phyloP scores from a whole-genome alignment of 495 filamentous ascomycete species.

The Amniculicola lignicola region DNA sequence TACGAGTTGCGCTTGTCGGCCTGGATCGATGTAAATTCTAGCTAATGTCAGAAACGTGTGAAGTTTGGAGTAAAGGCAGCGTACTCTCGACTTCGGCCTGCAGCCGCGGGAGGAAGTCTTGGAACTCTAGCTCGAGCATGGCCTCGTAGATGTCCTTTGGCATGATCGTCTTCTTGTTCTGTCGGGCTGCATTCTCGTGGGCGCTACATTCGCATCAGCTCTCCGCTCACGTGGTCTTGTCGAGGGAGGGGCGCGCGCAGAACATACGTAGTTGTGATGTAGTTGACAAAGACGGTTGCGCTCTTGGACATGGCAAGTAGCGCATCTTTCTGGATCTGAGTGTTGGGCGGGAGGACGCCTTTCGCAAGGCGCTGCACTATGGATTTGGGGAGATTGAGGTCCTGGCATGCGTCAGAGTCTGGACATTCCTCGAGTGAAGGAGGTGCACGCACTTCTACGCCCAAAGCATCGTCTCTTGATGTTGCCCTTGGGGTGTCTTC shows the following conservation, averaged over 20 bases:
- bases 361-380: slow-evolving; percentile 91
- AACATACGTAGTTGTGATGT: slow-evolving; percentile 77
- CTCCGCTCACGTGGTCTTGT: neutral
- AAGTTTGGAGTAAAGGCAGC: no score
- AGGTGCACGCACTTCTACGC: slow-evolving; percentile 37
- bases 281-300: slow-evolving; percentile 91
- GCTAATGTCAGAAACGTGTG: no score
- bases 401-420: slow-evolving; percentile 50
- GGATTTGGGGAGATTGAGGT: slow-evolving; percentile 88
- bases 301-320: slow-evolving; percentile 87
- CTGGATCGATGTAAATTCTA: slow-evolving; percentile 61
- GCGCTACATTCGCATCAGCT: slow-evolving; percentile 51
- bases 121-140: slow-evolving; percentile 78
- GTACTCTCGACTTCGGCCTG: slow-evolving; percentile 62
- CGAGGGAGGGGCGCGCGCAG: neutral
- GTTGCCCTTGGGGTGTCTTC: slow-evolving; percentile 28
- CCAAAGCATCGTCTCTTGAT: slow-evolving; percentile 34
- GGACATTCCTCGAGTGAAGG: neutral
- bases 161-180: slow-evolving; percentile 79
- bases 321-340: slow-evolving; percentile 90
- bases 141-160: slow-evolving; percentile 81
- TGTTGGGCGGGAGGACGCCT: slow-evolving; percentile 93
- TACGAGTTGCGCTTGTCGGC: slow-evolving; percentile 62
- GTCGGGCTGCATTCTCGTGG: slow-evolving; percentile 64
- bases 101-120: slow-evolving; percentile 63